Base-by-base conservation (phyloP, 2,329 filamentous ascomycete genomes). In the Leptographium wingfieldii region DNA sequence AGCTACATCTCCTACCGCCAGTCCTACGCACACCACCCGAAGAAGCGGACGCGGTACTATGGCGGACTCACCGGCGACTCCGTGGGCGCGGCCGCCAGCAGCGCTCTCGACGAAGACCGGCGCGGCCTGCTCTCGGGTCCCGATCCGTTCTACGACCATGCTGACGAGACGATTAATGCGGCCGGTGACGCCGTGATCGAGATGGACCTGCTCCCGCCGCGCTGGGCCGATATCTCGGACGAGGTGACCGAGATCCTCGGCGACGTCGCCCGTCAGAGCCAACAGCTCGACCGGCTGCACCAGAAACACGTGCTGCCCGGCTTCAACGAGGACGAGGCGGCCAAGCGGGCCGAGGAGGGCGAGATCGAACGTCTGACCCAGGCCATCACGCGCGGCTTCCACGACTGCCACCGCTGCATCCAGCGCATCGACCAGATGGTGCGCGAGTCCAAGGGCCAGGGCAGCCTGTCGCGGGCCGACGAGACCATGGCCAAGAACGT, bases 1-100 rank as follows among this genome's bases (percentile, higher is more conserved):
- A 96, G 92, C 72, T 99, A 95, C 74, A 94, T 99, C 72, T 97
- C 94, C 74, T 99, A 97, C 80, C 92, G 94, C 69, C 94, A 99
- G 77, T 97, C 92, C 69, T 97, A 96, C 75, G 85, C 91, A 68
- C 94, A 97, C 74, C 92, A 96, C 72, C 94, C 94, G 59, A 83
- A 85, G 63, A 92, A 95, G 76, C 90, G 91, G 75, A 84, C 85
- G 66, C 86, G 86, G 68, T 88, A 62, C 61, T 61, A 87, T 76
- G 76, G 79, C 62, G 73, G 63, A 14, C 61, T 61, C 46, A 31
- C 56, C 19, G 59, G 60, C 67, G 69, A 71, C 63, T 66, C 69
- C 27, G 68, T 57, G 67, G 77, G 60, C 73, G 81, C 60, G 73
- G 78, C 67, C 71, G 76, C 66, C 65, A 71, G 75, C 63, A 81